Percentiles rank a stretch among this genome's conserved stretches.
Conservation (phyloP, 2,329 filamentous ascomycete genomes). For the Colletotrichum orchidophilum region DNA sequence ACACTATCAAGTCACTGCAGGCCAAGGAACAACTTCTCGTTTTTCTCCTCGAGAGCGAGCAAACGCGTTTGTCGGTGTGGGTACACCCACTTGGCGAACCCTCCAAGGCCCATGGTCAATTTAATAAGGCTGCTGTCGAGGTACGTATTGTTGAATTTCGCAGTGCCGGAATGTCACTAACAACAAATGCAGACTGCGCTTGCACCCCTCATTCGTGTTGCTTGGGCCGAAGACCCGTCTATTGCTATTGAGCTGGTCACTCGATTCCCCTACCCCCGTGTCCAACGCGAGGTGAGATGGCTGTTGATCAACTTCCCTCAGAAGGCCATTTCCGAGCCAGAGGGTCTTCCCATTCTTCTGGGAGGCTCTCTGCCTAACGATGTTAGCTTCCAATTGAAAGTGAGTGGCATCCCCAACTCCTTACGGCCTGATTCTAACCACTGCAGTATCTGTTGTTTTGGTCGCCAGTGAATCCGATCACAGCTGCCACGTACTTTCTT, state of each 20-base stretch:
- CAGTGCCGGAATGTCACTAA: not conserved
- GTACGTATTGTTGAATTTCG: slow-evolving; percentile 40
- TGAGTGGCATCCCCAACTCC: slow-evolving; percentile 43
- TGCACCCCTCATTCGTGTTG: slow-evolving; percentile 75
- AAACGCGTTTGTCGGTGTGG: slow-evolving; percentile 87
- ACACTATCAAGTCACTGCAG: slow-evolving; percentile 72
- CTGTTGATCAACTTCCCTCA: slow-evolving; percentile 85
- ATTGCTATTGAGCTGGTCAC: slow-evolving; percentile 86
- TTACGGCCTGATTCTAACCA: slow-evolving; percentile 40
- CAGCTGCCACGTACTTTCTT: slow-evolving; percentile 91
- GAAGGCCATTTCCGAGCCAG: slow-evolving; percentile 81
- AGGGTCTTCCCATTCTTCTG: slow-evolving; percentile 84
- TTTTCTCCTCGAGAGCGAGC: slow-evolving; percentile 84
- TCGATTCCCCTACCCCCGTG: slow-evolving; percentile 79
- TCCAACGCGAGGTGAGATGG: slow-evolving; percentile 81
- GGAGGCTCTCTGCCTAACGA: slow-evolving; percentile 80
- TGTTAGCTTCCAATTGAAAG: slow-evolving; percentile 86
- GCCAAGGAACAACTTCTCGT: slow-evolving; percentile 86
- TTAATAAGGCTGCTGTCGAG: slow-evolving; percentile 42
- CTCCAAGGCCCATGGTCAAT: slow-evolving; percentile 45
- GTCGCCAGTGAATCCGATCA: slow-evolving; percentile 91
- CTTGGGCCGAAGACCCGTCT: slow-evolving; percentile 86
- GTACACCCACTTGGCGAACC: slow-evolving; percentile 76
- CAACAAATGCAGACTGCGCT: slow-evolving; percentile 58
- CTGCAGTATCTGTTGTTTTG: slow-evolving; percentile 87